Base-by-base conservation (phyloP, 257 asterid species). In the Datura wrightii region DNA sequence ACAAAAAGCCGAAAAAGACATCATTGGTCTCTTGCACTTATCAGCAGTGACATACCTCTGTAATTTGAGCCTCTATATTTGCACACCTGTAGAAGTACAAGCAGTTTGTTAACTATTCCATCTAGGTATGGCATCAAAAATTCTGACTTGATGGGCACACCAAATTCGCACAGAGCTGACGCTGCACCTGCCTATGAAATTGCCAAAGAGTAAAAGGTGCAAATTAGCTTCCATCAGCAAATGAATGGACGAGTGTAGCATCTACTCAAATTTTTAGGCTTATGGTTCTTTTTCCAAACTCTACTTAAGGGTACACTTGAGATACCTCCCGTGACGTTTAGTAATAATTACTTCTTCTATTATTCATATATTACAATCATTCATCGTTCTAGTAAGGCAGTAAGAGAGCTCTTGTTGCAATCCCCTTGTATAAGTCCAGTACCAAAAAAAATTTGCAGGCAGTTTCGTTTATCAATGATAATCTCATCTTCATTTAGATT, bases 161-260 rank as follows among this genome's bases (percentile, higher is more conserved):
- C 92, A 69, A 94, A 94, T 89, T 92, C 91, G 5, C 93, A 94
- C 76, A 93, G 97, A n/a, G 98, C 98, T 58, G 95, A 90, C 50
- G 97, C 97, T 8, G 98, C 97, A 89, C 92, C 94, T 37, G 98
- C 98, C 98, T 94, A 90, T 87, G 87, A 79, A 87, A 15, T 16
- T 56, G 62, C n/a, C 24, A 24, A 24, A 24, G 31, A 24, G 31
- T 24, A 56, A 56, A 56, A 56, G 24, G 62, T 1, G 9, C n/a
- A 56, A 56, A 56, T 56, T 16, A 56, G 62, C 6, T 56, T 24
- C 9, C 8, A 56, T 56, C 62, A 56, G 6, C 24, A 56, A 16
- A 24, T 15, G 10, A 56, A 56, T 56, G 19, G 24, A 56, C 8
- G 4, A 53, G 58, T 11, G 58, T 56, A 24, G 9, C n/a, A 56